Evolutionary conservation across 257 asterid genomes (phyloP).

Genomic region (Galeopsis tetrahit): DNA sequence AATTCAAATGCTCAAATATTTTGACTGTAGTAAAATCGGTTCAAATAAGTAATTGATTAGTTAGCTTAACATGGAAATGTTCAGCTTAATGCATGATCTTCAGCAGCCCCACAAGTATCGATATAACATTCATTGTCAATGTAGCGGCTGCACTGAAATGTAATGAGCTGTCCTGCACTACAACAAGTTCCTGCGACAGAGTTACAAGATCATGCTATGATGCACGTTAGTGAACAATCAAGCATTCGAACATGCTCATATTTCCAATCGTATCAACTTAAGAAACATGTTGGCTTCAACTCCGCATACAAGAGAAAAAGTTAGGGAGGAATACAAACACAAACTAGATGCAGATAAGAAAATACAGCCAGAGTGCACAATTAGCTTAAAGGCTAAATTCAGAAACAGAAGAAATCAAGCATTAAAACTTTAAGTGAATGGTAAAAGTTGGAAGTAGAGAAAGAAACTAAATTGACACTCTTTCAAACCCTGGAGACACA

Average conservation of each 20-base stretch:
- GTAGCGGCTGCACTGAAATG: conserved; percentile 41
- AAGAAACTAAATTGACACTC: conserved; percentile 34
- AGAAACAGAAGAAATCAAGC: conserved; percentile 18
- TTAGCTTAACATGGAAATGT: neutral
- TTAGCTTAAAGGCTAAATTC: conserved; percentile 27
- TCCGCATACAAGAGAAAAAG: neutral
- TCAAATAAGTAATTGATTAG: conserved; percentile 16
- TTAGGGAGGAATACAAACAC: conserved; percentile 20
- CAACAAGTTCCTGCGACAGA: conserved; percentile 49
- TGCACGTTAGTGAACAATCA: conserved; percentile 40
- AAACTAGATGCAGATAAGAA: conserved; percentile 10
- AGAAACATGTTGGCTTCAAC: conserved; percentile 20
- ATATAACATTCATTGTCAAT: conserved; percentile 2
- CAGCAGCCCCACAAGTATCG: conserved; percentile 25
- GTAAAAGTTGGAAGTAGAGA: conserved; percentile 31
- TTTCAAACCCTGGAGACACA: conserved; percentile 41
- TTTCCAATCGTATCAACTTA: conserved; percentile 18
- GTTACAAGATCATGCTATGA: conserved; percentile 40
- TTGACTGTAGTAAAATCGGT: conserved; percentile 9
- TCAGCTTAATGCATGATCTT: conserved; percentile 7
- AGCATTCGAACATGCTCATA: conserved; percentile 15
- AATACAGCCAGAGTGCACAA: conserved; percentile 11
- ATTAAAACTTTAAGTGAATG: conserved; percentile 23
- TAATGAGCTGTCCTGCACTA: conserved; percentile 42
- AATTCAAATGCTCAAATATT: neutral